Evolutionary conservation across 1,284 basidiomycete species (phyloP).

Genomic region (Baeospora myosura): DNA sequence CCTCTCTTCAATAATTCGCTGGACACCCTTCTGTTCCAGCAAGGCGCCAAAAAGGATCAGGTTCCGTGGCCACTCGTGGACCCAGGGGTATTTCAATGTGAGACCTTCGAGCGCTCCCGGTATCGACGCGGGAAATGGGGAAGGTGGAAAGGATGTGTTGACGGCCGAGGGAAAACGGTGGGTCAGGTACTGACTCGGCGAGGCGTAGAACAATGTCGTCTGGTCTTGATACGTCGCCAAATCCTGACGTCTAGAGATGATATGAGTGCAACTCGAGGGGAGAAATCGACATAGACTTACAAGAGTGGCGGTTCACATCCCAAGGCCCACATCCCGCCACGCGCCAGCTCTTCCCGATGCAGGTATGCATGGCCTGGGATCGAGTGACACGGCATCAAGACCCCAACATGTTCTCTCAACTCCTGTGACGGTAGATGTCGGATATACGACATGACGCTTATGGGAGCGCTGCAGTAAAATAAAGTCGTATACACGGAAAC

Average conservation of each 20-base stretch:
- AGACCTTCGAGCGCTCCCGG: constrained; percentile 32
- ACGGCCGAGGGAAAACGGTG: constrained; percentile 60
- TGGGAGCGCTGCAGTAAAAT: constrained; percentile 74
- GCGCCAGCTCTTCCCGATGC: constrained; percentile 57
- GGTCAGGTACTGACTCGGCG: constrained; percentile 62
- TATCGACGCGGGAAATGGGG: constrained; percentile 48
- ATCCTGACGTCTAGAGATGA: constrained; percentile 38
- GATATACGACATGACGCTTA: constrained; percentile 64
- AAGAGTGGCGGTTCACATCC: constrained; percentile 86
- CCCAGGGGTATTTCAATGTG: constrained; percentile 34
- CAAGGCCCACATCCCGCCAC: constrained; percentile 68
- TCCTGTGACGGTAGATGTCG: constrained; percentile 41
- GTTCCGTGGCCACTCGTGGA: constrained; percentile 75
- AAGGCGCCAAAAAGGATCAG: constrained; percentile 76
- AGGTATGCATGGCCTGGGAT: constrained; percentile 91
- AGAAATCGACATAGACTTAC: constrained; percentile 34
- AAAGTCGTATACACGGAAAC: constrained; percentile 61
- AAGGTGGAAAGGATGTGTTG: constrained; percentile 58
- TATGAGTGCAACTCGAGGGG: constrained; percentile 3
- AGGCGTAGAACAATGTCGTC: constrained; percentile 76
- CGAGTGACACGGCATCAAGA: constrained; percentile 98
- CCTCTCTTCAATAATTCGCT: constrained; percentile 39
- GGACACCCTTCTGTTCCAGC: constrained; percentile 44
- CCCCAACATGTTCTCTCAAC: constrained; percentile 58
- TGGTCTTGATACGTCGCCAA: constrained; percentile 67